Conservation (phyloP, 2,329 filamentous ascomycete genomes). For the Pestalotiopsis fici region DNA sequence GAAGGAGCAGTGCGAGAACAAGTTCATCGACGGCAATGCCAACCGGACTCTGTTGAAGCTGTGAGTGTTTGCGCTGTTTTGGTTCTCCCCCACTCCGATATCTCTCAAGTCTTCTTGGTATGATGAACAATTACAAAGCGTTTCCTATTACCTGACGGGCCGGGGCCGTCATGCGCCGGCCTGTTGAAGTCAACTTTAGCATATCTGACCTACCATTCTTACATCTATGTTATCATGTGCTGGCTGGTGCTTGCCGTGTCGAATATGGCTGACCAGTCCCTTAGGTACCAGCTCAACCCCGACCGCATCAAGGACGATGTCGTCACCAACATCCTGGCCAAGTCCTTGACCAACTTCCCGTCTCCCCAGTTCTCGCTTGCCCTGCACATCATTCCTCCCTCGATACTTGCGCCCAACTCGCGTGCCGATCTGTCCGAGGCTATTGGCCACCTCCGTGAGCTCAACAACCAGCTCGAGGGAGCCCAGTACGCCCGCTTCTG, state of each 20-base stretch:
- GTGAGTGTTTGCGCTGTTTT: slow-evolving; percentile 62
- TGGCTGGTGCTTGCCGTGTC: neutral
- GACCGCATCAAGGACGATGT: slow-evolving; percentile 96
- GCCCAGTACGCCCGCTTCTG: slow-evolving; percentile 93
- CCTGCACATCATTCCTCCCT: slow-evolving; percentile 88
- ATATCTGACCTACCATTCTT: slow-evolving; percentile 63
- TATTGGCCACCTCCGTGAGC: slow-evolving; percentile 79
- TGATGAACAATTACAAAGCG: slow-evolving; percentile 83
- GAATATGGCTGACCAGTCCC: neutral
- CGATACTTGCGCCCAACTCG: slow-evolving; percentile 66
- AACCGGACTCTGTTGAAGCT: slow-evolving; percentile 96
- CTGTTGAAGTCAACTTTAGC: slow-evolving; percentile 73
- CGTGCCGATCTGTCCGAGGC: slow-evolving; percentile 81
- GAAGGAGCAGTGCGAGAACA: slow-evolving; percentile 89
- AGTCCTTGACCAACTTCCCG: slow-evolving; percentile 95
- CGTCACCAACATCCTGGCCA: slow-evolving; percentile 98
- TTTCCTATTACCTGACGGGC: slow-evolving; percentile 97
- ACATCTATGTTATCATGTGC: neutral
- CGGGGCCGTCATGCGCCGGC: slow-evolving; percentile 56
- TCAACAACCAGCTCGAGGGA: slow-evolving; percentile 85
- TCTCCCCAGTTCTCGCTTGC: slow-evolving; percentile 92
- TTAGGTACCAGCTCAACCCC: slow-evolving; percentile 98
- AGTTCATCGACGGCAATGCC: slow-evolving; percentile 93
- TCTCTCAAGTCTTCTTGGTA: slow-evolving; percentile 23
- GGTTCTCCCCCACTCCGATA: slow-evolving; percentile 15